Evolutionary conservation across 176 grass and related monocot species (phyloP), one percentile per base, ranked within the genome.

Genomic region (Musa schizocarpa): DNA sequence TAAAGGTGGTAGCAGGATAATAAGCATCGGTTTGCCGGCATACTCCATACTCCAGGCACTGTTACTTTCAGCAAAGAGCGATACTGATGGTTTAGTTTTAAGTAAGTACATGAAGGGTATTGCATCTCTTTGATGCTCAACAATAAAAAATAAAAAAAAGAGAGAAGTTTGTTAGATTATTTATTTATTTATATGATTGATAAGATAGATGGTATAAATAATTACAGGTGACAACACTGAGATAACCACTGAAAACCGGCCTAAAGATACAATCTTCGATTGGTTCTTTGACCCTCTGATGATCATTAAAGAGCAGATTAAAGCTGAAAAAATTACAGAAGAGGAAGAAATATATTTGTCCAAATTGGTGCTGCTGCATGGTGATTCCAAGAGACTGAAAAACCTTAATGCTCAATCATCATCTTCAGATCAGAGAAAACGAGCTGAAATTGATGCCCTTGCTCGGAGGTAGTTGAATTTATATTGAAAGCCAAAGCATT

Each of bases 231-330:
- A 94, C 73, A 87, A 81, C 9, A 77, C 73, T 52, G 90, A 91
- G 78, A 82, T 99, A 77, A 99, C 95, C 64, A 86, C 78, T 76
- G 86, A 99, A 61, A 94, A 94, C 76, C 84, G 88, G 77, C 95
- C 95, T 52, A 91, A 84, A 83, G 72, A 63, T 66, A 78, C 63
- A 23, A 64, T 99, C 25, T 94, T 86, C 23, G 88, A 89, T 73
- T 99, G 91, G 95, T 99, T 99, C 84, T 99, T 99, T 76, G 95
- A 94, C 11, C 95, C 95, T 48, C 72, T 99, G 75, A 84, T 99
- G 79, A 74, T 99, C 79, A 86, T 99, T 69, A 99, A 94, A 82
- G 88, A 99, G 21, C 95, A 99, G 83, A 91, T 99, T 9, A 91
- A 86, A 84, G 95, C 95, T 22, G 84, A 94, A 56, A 89, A 94